Conservation (phyloP, 345 rosid genomes). For the Rubroshorea leprosula region DNA sequence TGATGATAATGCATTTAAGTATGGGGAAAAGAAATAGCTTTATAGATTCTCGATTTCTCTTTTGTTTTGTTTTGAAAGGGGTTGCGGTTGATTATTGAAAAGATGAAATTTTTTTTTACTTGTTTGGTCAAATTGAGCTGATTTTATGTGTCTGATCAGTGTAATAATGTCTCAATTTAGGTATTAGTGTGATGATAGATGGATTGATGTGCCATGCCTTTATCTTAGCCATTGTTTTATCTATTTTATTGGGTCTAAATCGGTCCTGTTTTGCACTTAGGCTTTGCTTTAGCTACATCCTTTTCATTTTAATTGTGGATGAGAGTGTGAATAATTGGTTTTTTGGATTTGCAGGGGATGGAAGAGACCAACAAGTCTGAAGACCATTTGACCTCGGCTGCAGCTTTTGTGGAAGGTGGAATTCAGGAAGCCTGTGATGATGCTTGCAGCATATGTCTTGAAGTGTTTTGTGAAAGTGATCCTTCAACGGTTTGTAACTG, state of each 20-base stretch:
- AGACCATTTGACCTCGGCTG: conserved; percentile 73
- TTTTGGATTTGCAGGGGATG: conserved; percentile 32
- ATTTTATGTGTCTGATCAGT: conserved; percentile 2
- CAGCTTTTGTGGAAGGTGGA: conserved; percentile 97
- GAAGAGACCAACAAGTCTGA: conserved; percentile 51
- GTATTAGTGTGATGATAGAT: not conserved
- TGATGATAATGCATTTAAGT: not conserved
- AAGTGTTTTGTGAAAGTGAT: conserved; percentile 67
- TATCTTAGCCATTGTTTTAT: not conserved
- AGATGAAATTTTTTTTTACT: not conserved
- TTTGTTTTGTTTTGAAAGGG: not conserved
- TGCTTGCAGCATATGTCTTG: conserved; percentile 97
- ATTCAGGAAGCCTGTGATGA: conserved; percentile 96
- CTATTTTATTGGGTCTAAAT: not conserved
- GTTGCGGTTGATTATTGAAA: not conserved
- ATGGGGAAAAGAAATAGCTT: not conserved
- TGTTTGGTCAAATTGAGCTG: conserved; percentile 3
- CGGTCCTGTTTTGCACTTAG: not conserved
- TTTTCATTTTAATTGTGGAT: not conserved
- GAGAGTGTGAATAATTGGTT: not conserved
- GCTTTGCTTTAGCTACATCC: not conserved
- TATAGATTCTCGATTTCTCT: not conserved
- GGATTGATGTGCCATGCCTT: not conserved
- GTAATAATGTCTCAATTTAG: not conserved
- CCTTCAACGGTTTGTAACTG: conserved; percentile 64